phyloP scores from a whole-genome alignment of 352 stramenopile species.

The Phytophthora citrophthora region DNA sequence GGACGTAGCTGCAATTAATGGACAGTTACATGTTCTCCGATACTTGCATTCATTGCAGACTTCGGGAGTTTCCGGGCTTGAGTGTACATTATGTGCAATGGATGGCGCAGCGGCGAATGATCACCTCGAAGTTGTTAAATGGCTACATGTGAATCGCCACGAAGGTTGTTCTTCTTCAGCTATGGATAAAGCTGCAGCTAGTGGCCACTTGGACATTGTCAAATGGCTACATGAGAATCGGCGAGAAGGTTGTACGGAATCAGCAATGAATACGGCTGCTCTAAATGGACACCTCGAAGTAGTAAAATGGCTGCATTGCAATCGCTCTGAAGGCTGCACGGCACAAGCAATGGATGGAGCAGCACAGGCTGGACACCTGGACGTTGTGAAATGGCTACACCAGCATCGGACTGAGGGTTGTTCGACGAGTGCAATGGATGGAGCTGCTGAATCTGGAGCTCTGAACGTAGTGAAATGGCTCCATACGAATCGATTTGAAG shows the following conservation, averaged over 20 bases:
- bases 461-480: constrained; percentile 8
- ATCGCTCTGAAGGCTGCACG: not conserved
- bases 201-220: not conserved
- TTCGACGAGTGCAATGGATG: constrained; percentile 5
- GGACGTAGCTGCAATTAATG: not conserved
- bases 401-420: not conserved
- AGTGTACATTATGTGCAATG: constrained; percentile 12
- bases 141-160: constrained; percentile 1
- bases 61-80: no score
- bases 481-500: not conserved
- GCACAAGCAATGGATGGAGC: not conserved
- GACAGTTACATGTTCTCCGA: no score
- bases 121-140: constrained; percentile 10
- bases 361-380: not conserved
- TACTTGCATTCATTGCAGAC: no score
- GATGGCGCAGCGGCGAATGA: constrained; percentile 13
- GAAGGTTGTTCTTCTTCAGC: not conserved
- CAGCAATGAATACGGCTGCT: not conserved
- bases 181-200: not conserved
- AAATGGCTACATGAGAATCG: constrained; percentile 8
- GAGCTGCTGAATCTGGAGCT: not conserved
- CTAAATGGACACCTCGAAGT: constrained; percentile 1
- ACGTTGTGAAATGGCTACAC: constrained; percentile 9
- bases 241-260: not conserved
- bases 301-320: constrained; percentile 1